Evolutionary conservation across 2,329 filamentous ascomycete genomes (phyloP), one percentile per base, ranked within the genome.

Genomic region (Pseudopyrenochaeta lycopersici): DNA sequence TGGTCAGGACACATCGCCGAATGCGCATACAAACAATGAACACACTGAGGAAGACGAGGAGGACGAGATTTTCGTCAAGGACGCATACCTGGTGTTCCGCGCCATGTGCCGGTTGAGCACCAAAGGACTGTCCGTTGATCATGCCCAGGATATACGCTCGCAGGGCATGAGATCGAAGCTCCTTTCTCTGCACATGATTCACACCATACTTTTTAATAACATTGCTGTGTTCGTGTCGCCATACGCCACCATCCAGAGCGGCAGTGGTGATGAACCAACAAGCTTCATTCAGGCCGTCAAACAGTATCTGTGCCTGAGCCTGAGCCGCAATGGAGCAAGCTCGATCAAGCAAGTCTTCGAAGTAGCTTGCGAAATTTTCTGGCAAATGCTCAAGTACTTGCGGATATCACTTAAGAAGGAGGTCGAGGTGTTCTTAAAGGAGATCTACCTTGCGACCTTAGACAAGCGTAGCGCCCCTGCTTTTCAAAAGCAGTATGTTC

Each of bases 151-250:
- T 70, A 80, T 97, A 46, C 92, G 92, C 50, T 94, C 93, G 15
- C 93, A 97, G 71, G 91, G 94, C 32, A 99, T 99, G 94, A 89
- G 95, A 56, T 97, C 94, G 2, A 99, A 99, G 77, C 83, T 99
- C 46, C 86, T 99, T 58, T 97, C 95, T 14, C 85, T 99, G 51
- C 93, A 99, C 75, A 88, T 98, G 56, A 95, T 99, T 60, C 93
- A 97, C 72, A 96, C 92, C 35, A 87, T 97, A 51, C 85, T 99
- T 41, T 96, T 96, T 81, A 98, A 97, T 78, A 91, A 98, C 77
- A 90, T 94, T 60, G 78, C 85, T 54, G 90, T 97, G 58, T 98
- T 99, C 77, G 91, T 90, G 35, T 97, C 93, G 42, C 94, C 94
- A 1, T 82, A 94, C 56, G 93, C 93, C 74, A 96, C 91, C 35